These are phyloP conservation scores for Coniochaeta pulveracea DNA, from an alignment of 2,329 filamentous ascomycete genomes.

Conservation along the genomic window DNA sequence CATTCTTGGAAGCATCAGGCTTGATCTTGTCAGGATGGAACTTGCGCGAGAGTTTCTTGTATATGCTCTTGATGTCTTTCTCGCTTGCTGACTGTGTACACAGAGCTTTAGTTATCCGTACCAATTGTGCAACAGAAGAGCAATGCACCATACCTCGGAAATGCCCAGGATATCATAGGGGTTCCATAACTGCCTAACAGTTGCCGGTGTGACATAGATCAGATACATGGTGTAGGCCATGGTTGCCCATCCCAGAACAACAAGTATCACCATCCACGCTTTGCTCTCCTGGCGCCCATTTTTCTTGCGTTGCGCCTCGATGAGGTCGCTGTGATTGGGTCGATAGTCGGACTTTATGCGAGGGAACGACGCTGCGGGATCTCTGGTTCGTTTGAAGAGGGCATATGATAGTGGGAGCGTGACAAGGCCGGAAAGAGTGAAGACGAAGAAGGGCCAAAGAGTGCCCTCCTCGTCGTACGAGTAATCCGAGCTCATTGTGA, in stretches of 20 bases:
- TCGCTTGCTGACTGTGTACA: conserved; percentile 61
- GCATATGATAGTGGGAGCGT: conserved; percentile 86
- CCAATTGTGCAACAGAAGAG: not conserved
- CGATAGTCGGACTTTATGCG: conserved; percentile 74
- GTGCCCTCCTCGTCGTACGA: conserved; percentile 97
- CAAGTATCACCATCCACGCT: conserved; percentile 71
- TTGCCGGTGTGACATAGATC: conserved; percentile 66
- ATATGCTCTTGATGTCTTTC: conserved; percentile 85
- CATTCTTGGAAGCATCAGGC: conserved; percentile 76
- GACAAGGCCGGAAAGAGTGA: conserved; percentile 78
- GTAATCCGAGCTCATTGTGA: conserved; percentile 84
- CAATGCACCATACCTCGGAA: conserved; percentile 53
- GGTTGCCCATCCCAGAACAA: conserved; percentile 65
- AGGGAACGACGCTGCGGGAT: conserved; percentile 69
- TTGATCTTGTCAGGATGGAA: conserved; percentile 89
- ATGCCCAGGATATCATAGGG: conserved; percentile 91
- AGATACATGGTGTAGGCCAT: conserved; percentile 91
- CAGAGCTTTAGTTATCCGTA: not conserved
- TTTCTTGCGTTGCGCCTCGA: conserved; percentile 70
- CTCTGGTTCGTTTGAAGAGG: conserved; percentile 65
- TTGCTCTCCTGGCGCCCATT: conserved; percentile 85
- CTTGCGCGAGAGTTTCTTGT: conserved; percentile 74
- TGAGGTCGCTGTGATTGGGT: conserved; percentile 71
- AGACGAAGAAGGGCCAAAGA: conserved; percentile 98
- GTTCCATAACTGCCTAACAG: conserved; percentile 76